Evolutionary conservation across 345 rosid species (phyloP), one percentile per base, ranked within the genome.

Genomic region (Luvunga scandens): DNA sequence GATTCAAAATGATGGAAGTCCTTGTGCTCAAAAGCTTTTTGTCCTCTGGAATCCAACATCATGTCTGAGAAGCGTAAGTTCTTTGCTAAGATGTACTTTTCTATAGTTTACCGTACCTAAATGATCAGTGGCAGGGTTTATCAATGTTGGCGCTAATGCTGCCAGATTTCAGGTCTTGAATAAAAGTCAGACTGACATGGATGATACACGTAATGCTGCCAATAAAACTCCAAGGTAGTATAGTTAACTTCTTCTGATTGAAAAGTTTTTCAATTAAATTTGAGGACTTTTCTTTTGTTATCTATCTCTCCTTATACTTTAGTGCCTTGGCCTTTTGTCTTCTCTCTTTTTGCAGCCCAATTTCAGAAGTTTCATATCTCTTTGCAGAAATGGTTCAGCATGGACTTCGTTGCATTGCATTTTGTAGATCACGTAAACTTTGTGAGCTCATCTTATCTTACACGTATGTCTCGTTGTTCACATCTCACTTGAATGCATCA

Each of bases 351-450:
- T 83, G 67, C 94, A 95, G 97, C 79, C 97, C 99, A 74, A 85
- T 89, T 74, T 87, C 87, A 66, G 96, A 92, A 83, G 87, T 92
- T 69, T 84, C 98, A 42, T 79, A 82, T 86, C 94, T 93, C 76
- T 91, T 93, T 42, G 96, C 97, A 18, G 99, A 95, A 89, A 92
- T 95, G 97, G 88, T 93, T 84, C 98, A 93, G 83, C 99, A 95
- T 87, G 98, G 96, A 75, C 90, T 93, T 75, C 95, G 96, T 25
- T 93, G 99, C 87, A 93, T 95, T 86, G 90, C 97, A 63, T 95
- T 95, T 64, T 95, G 99, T 73, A 86, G 83, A 76, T 93, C 99
- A 31, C 97, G 99, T 77, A 95, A 91, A 89, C 92, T 93, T 66
- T 93, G 95, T 72, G 97, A 95, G 84, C 91, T 95, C 84, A 94